A percentile compares a stretch with the other conserved stretches of the same genome.
These are phyloP conservation scores for Diaporthe aspalathi DNA, from an alignment of 2,329 filamentous ascomycete species.

Conservation along the genomic window DNA sequence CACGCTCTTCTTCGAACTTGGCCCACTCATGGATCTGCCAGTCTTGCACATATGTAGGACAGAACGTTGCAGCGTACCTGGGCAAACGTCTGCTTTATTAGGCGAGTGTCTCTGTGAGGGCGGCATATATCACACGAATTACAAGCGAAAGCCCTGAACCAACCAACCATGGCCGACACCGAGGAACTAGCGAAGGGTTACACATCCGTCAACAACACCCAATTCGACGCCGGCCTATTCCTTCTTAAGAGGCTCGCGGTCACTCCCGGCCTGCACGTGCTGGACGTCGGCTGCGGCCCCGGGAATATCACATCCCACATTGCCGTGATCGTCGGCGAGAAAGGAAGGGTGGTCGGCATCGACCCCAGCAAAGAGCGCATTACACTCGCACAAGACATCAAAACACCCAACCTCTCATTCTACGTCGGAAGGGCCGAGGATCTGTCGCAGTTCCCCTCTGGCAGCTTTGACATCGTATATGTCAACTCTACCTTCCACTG, in stretches of 20 bases:
- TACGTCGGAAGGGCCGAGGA: conserved; percentile 18
- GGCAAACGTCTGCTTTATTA: background rate
- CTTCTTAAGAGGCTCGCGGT: conserved; percentile 43
- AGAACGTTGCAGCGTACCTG: background rate
- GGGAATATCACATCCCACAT: conserved; percentile 47
- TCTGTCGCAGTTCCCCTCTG: conserved; percentile 37
- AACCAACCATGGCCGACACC: conserved; percentile 40
- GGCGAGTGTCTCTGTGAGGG: background rate
- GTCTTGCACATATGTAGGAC: conserved; percentile 21
- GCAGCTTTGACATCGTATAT: conserved; percentile 44
- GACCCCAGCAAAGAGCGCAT: conserved; percentile 51
- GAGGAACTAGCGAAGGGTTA: conserved; percentile 46
- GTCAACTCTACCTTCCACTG: conserved; percentile 47
- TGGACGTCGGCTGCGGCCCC: conserved; percentile 50
- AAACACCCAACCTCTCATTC: conserved; percentile 3
- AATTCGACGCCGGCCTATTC: conserved; percentile 43
- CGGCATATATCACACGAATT: background rate
- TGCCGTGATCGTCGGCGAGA: conserved; percentile 42
- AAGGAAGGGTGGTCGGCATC: conserved; percentile 43
- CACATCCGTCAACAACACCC: conserved; percentile 43
- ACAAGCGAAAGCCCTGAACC: background rate
- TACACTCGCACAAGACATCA: conserved; percentile 30
- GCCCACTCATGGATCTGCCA: background rate
- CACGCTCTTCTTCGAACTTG: too few relatives aligned
- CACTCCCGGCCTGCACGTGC: conserved; percentile 42